Conservation (phyloP, 1,284 basidiomycete species). For the Naganishia sp. region DNA sequence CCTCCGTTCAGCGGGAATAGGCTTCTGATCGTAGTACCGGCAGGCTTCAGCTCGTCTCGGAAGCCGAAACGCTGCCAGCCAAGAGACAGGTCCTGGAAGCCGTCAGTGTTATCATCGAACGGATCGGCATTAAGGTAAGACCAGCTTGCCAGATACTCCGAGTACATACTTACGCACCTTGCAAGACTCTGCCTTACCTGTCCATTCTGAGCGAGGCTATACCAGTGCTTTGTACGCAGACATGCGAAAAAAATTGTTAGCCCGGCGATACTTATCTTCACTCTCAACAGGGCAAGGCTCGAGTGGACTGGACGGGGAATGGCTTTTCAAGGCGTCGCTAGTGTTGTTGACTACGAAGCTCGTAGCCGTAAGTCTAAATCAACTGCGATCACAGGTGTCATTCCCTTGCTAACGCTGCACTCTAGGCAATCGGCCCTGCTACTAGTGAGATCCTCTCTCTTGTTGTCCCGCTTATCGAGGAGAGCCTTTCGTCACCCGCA, state of each 20-base stretch:
- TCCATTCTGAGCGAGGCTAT: constrained; percentile 67
- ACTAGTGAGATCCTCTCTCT: constrained; percentile 59
- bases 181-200: constrained; percentile 69
- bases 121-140: constrained; percentile 63
- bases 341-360: constrained; percentile 72
- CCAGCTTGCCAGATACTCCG: not conserved
- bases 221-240: constrained; percentile 71
- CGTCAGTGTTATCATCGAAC: constrained; percentile 72
- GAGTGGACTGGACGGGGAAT: constrained; percentile 63
- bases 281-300: constrained; percentile 46
- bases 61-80: constrained; percentile 73
- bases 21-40: not conserved
- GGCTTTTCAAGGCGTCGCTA: constrained; percentile 74
- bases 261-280: not conserved
- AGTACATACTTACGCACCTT: not conserved
- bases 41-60: constrained; percentile 62
- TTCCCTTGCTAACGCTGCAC: no score
- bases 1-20: constrained; percentile 47
- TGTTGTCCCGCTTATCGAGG: constrained; percentile 72
- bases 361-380: constrained; percentile 60
- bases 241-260: no score
- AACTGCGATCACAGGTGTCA: not conserved
- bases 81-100: constrained; percentile 72
- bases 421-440: constrained; percentile 22
- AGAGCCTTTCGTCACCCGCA: constrained; percentile 67